Conservation (phyloP, 2,329 filamentous ascomycete species). For the Stemphylium lycopersici region DNA sequence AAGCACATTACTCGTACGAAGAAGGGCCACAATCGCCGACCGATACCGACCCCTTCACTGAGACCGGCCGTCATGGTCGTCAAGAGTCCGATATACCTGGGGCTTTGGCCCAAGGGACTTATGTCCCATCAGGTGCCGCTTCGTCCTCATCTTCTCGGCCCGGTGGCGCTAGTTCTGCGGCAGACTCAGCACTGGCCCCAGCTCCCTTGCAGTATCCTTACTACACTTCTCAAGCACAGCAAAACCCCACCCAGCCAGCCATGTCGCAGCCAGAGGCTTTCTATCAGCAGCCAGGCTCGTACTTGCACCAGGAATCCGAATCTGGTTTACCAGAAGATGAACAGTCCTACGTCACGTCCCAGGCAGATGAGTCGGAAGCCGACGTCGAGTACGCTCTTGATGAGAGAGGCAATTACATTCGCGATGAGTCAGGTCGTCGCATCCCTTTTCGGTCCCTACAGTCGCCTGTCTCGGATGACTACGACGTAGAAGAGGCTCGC, state of each 20-base stretch:
- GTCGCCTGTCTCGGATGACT: constrained; percentile 57
- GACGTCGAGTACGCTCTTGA: constrained; percentile 49
- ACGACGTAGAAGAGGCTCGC: constrained; percentile 59
- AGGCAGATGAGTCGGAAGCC: constrained; percentile 43
- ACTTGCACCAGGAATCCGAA: constrained; percentile 39
- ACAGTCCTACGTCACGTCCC: constrained; percentile 45
- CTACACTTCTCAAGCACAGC: constrained; percentile 28
- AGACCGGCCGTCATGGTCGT: constrained; percentile 44
- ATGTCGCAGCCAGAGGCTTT: constrained; percentile 46
- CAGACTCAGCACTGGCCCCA: constrained; percentile 31
- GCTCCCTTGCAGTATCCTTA: constrained; percentile 37
- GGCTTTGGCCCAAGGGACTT: constrained; percentile 41
- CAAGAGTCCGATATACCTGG: constrained; percentile 42
- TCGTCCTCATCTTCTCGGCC: constrained; percentile 27
- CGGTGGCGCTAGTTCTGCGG: constrained; percentile 19
- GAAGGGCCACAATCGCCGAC: constrained; percentile 58
- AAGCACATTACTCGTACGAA: constrained; percentile 59
- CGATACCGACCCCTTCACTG: constrained; percentile 68
- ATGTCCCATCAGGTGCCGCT: constrained; percentile 40
- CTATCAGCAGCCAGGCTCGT: constrained; percentile 48
- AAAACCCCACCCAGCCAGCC: constrained; percentile 26
- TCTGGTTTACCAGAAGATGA: constrained; percentile 41
- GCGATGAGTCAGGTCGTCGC: constrained; percentile 44
- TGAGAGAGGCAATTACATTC: constrained; percentile 45
- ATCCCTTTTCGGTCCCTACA: constrained; percentile 43